Evolutionary conservation across 2,329 filamentous ascomycete species (phyloP).

Genomic region (Lecanoromycetidae sp.): DNA sequence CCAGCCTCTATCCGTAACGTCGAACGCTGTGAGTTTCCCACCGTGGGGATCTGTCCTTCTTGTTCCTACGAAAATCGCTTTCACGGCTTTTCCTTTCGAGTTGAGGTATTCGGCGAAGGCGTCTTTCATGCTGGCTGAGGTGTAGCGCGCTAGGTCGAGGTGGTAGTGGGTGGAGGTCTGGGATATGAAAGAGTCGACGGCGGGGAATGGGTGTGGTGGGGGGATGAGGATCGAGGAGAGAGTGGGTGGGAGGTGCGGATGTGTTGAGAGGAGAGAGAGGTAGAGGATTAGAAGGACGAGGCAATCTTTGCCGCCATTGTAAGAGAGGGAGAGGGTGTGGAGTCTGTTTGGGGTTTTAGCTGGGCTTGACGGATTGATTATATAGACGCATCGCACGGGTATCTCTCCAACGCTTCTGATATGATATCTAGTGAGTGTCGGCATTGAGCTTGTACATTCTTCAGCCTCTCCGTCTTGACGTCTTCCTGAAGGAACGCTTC

Average conservation of each 20-base stretch:
- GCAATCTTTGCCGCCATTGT: constrained; percentile 97
- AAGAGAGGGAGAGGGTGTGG: constrained; percentile 73
- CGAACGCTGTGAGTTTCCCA: constrained; percentile 64
- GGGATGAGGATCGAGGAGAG: constrained; percentile 85
- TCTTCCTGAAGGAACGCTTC: constrained; percentile 52
- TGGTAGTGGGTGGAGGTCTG: constrained; percentile 56
- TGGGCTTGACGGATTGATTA: constrained; percentile 1
- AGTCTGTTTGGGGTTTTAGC: constrained; percentile 39
- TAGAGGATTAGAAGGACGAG: constrained; percentile 83
- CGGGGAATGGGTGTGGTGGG: constrained; percentile 66
- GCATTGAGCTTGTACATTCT: constrained; percentile 61
- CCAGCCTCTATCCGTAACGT: constrained; percentile 80
- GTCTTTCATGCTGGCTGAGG: constrained; percentile 53
- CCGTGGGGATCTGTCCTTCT: constrained; percentile 87
- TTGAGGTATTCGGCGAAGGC: constrained; percentile 67
- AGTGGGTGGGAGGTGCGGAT: constrained; percentile 30
- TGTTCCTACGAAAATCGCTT: constrained; percentile 78
- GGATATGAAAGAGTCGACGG: constrained; percentile 75
- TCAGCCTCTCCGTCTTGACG: constrained; percentile 43
- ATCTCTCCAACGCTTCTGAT: constrained; percentile 59
- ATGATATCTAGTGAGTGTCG: constrained; percentile 61
- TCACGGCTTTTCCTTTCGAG: constrained; percentile 44
- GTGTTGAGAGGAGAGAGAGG: constrained; percentile 47
- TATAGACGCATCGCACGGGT: constrained; percentile 45
- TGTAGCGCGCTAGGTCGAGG: constrained; percentile 62